A percentile compares a stretch with the other conserved stretches of the same genome.
Evolutionary conservation across 352 stramenopile genomes (phyloP).

Genomic region (Chrysophaeum taylorii): DNA sequence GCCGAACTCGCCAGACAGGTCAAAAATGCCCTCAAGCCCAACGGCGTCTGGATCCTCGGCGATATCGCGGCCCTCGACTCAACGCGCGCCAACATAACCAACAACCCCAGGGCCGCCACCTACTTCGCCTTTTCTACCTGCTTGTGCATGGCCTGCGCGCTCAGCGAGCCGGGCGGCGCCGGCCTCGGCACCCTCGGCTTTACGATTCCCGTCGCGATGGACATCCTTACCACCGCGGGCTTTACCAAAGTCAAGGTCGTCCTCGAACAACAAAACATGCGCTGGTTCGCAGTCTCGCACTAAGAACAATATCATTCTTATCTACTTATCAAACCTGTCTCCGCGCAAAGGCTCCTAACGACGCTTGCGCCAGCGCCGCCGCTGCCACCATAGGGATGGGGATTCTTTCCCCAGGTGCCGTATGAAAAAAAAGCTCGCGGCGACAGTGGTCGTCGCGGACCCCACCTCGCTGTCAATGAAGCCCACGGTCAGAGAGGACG

Average conservation of each 20-base stretch:
- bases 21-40: conserved; percentile 11
- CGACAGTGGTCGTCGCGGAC: no score
- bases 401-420: no score
- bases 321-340: no score
- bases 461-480: no score
- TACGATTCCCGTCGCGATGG: not conserved
- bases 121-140: conserved; percentile 24
- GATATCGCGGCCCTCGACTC: conserved; percentile 13
- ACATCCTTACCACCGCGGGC: conserved; percentile 19
- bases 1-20: conserved; percentile 19
- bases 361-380: no score
- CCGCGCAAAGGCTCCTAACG: no score
- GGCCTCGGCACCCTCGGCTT: conserved; percentile 25
- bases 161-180: conserved; percentile 17
- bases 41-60: conserved; percentile 21
- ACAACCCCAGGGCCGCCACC: conserved; percentile 9
- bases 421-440: no score
- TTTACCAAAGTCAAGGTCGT: conserved; percentile 19
- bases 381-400: no score
- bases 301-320: no score
- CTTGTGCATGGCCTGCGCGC: conserved; percentile 21
- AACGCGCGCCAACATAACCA: conserved; percentile 12
- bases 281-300: conserved; percentile 22
- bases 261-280: conserved; percentile 14
- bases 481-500: no score